phyloP scores from a whole-genome alignment of 208 protist species.

The Acanthamoeba sp. region DNA sequence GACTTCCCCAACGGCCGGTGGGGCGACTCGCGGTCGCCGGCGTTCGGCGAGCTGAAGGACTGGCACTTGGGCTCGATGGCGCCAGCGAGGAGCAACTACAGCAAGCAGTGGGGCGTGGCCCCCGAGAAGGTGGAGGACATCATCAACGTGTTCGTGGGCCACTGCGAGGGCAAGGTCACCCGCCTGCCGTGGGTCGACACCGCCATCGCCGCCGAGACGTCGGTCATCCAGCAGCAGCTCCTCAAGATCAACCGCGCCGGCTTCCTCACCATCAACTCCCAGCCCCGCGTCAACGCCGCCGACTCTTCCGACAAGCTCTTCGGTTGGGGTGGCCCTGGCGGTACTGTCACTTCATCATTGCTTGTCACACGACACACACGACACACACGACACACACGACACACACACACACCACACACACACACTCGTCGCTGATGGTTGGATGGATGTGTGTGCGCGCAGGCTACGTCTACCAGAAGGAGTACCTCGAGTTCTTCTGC shows the following conservation, averaged over 20 bases:
- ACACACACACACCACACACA: too few relatives aligned
- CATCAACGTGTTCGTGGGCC: constrained; percentile 86
- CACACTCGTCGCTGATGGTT: neutral
- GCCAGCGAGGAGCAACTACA: neutral
- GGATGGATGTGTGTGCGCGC: neutral
- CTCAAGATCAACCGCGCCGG: constrained; percentile 92
- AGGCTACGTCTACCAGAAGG: constrained; percentile 90
- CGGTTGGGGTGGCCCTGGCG: constrained; percentile 90
- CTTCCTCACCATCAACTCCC: constrained; percentile 95
- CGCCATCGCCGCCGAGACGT: constrained; percentile 88
- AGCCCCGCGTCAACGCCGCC: constrained; percentile 93
- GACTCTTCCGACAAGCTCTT: constrained; percentile 89
- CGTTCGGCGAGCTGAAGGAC: constrained; percentile 90
- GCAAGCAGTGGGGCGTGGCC: constrained; percentile 74
- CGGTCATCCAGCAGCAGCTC: constrained; percentile 88
- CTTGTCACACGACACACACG: too few relatives aligned
- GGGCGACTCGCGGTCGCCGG: constrained; percentile 88
- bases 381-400: too few relatives aligned
- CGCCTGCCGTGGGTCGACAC: constrained; percentile 90
- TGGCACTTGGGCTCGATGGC: constrained; percentile 86
- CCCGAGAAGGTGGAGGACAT: constrained; percentile 76
- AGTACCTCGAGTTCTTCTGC: constrained; percentile 92
- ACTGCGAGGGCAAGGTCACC: constrained; percentile 86
- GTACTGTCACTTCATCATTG: neutral
- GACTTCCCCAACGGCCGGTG: constrained; percentile 95